A percentile compares a stretch with the other conserved stretches of the same genome.
phyloP scores from a whole-genome alignment of 108 stramenopile genomes.

The Skeletonema potamos region DNA sequence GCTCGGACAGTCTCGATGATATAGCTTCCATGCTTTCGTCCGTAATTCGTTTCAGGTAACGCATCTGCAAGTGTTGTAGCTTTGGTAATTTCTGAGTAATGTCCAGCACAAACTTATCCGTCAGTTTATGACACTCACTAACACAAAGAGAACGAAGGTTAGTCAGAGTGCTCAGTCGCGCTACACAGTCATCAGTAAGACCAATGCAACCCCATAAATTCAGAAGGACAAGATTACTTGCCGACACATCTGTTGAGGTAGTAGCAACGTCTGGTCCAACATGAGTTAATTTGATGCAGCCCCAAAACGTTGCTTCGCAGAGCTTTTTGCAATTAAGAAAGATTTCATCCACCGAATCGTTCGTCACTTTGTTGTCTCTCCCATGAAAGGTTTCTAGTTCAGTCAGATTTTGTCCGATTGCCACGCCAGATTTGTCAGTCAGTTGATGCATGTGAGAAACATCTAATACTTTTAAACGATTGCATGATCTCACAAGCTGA shows the following conservation, averaged over 20 bases:
- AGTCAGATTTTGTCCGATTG: constrained; percentile 50
- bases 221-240: constrained; percentile 45
- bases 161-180: constrained; percentile 24
- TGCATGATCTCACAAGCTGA: constrained; percentile 43
- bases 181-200: constrained; percentile 46
- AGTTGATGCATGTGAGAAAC: constrained; percentile 52
- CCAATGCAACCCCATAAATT: constrained; percentile 74
- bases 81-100: constrained; percentile 30
- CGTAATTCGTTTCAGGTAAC: constrained; percentile 55
- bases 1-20: constrained; percentile 29
- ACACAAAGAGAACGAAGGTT: constrained; percentile 57
- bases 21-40: constrained; percentile 51
- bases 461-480: constrained; percentile 56
- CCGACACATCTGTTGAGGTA: neutral
- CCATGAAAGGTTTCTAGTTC: constrained; percentile 59
- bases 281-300: constrained; percentile 51
- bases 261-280: constrained; percentile 14
- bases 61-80: constrained; percentile 48
- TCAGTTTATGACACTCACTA: constrained; percentile 67
- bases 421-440: constrained; percentile 50
- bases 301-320: constrained; percentile 66
- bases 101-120: constrained; percentile 53
- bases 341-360: constrained; percentile 54
- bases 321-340: constrained; percentile 52
- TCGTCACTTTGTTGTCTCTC: constrained; percentile 64